A percentile compares a stretch with the other conserved stretches of the same genome.
Conservation (phyloP, 73 alveolate genomes). For the Paramecium pentaurelia region DNA sequence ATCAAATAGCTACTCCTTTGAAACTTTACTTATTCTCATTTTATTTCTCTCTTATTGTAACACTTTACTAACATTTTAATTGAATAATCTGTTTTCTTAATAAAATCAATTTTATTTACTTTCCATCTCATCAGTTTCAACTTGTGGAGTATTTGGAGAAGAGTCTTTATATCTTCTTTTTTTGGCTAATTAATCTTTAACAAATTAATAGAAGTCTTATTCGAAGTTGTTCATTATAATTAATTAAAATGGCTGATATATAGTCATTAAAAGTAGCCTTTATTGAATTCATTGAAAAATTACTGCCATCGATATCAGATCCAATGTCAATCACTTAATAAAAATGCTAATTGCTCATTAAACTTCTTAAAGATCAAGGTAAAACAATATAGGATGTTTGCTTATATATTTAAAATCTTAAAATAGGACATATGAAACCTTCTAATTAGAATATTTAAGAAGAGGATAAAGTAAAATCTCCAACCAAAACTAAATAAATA, state of each 20-base stretch:
- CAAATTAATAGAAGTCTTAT: conserved; percentile 29
- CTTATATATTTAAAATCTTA: neutral
- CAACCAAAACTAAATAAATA: neutral
- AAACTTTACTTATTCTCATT: neutral
- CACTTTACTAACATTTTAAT: neutral
- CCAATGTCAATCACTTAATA: conserved; percentile 4
- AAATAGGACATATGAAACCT: neutral
- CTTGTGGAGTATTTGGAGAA: neutral
- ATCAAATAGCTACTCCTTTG: neutral
- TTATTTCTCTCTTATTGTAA: neutral
- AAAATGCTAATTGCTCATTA: neutral
- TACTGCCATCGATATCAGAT: conserved; percentile 34
- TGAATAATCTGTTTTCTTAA: neutral
- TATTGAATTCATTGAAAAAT: conserved; percentile 41
- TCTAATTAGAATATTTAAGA: neutral
- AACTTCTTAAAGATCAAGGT: neutral
- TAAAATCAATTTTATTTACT: neutral
- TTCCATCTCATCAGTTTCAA: neutral
- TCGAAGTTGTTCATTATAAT: conserved; percentile 30
- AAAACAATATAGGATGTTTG: neutral
- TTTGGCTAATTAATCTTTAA: conserved; percentile 6
- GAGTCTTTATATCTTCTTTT: neutral
- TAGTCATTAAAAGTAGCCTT: neutral
- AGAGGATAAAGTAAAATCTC: neutral
- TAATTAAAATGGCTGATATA: conserved; percentile 30